Percentiles rank a stretch among this genome's conserved stretches.
phyloP scores from a whole-genome alignment of 306 rosid genomes.

The Castanopsis chinensis region DNA sequence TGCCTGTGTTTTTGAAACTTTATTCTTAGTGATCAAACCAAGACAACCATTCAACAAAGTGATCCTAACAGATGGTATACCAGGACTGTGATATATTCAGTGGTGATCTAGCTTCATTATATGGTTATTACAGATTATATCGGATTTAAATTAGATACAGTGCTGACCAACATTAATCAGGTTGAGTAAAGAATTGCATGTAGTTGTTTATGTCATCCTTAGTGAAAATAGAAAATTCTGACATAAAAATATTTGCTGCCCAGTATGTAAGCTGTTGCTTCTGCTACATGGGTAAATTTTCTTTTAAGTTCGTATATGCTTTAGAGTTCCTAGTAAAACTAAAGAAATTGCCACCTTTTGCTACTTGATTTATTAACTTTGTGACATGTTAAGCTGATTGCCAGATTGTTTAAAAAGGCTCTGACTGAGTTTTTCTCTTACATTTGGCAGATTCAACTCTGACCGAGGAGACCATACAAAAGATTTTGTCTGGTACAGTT shows the following conservation, averaged over 20 bases:
- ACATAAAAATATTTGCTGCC: too few species aligned
- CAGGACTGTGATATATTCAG: background rate
- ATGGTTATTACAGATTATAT: background rate
- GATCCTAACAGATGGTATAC: background rate
- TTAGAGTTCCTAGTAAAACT: too few species aligned
- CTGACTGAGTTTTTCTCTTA: slow-evolving; percentile 15
- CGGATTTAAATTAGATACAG: background rate
- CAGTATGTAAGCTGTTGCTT: too few species aligned
- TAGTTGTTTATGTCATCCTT: background rate
- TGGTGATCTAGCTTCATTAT: background rate
- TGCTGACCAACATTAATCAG: background rate
- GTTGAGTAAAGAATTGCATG: background rate
- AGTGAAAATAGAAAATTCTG: background rate
- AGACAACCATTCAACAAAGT: background rate
- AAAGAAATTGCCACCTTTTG: background rate
- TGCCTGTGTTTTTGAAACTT: background rate
- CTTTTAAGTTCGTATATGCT: too few species aligned
- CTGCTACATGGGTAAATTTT: too few species aligned
- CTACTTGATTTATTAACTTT: background rate
- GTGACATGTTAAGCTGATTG: background rate
- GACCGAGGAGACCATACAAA: slow-evolving; percentile 63
- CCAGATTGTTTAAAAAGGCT: background rate
- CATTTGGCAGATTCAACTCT: slow-evolving; percentile 51
- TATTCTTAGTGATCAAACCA: background rate
- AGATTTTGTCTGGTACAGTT: slow-evolving; percentile 54